Evolutionary conservation across 2,329 filamentous ascomycete species (phyloP).

Genomic region (Epichloe coenophiala): DNA sequence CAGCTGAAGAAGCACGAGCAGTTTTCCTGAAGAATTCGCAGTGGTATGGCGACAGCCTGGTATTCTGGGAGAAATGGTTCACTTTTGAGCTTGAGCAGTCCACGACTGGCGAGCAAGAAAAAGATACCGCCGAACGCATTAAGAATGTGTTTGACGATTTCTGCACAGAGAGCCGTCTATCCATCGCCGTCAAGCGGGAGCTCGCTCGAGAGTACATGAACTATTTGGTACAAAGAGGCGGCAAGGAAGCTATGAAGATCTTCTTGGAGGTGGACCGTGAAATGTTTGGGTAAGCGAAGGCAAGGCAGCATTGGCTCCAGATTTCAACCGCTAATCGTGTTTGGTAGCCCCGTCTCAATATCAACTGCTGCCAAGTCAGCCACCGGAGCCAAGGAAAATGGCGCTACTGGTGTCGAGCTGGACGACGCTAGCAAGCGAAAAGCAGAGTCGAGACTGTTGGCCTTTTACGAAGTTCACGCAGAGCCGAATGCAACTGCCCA

Average conservation of each 20-base stretch:
- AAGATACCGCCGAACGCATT: conserved; percentile 56
- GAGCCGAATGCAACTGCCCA: conserved; percentile 33
- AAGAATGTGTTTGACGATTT: conserved; percentile 69
- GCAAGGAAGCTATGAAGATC: conserved; percentile 72
- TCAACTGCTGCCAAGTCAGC: conserved; percentile 7
- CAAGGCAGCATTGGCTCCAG: neutral
- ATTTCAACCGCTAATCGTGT: conserved; percentile 1
- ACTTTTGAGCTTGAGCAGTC: conserved; percentile 81
- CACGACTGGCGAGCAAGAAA: conserved; percentile 49
- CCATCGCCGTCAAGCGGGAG: conserved; percentile 54
- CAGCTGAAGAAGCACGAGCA: conserved; percentile 64
- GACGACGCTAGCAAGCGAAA: conserved; percentile 37
- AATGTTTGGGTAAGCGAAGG: conserved; percentile 58
- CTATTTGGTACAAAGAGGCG: conserved; percentile 72
- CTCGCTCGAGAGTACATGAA: conserved; percentile 66
- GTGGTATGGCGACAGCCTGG: conserved; percentile 70
- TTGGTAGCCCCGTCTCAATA: conserved; percentile 12
- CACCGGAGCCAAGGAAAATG: conserved; percentile 31
- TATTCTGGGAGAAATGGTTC: conserved; percentile 86
- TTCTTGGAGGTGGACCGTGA: conserved; percentile 74
- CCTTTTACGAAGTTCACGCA: conserved; percentile 38
- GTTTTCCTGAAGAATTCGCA: conserved; percentile 73
- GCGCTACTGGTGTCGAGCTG: conserved; percentile 26
- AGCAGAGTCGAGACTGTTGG: conserved; percentile 37
- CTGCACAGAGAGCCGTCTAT: conserved; percentile 57